Evolutionary conservation across 2,329 filamentous ascomycete genomes (phyloP).

Genomic region (Leptographium wingfieldii): DNA sequence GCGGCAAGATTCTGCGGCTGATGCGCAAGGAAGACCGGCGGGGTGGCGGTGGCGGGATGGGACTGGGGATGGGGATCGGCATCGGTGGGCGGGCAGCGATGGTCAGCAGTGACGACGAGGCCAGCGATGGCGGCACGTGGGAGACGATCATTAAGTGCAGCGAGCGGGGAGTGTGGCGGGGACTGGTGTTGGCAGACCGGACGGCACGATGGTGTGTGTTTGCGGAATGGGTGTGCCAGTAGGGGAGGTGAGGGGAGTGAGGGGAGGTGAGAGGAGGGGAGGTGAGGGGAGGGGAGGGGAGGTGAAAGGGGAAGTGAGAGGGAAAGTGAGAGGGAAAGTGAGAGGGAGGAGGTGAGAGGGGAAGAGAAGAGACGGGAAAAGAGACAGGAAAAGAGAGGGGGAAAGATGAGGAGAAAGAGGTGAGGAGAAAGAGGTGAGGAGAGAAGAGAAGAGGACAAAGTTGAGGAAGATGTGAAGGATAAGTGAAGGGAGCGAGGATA

Average conservation of each 20-base stretch:
- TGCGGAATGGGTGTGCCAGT: slow-evolving; percentile 62
- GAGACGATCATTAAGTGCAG: slow-evolving; percentile 87
- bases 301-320: too few relatives aligned
- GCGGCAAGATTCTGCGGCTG: slow-evolving; percentile 83
- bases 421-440: too few relatives aligned
- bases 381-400: too few relatives aligned
- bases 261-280: not conserved
- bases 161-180: slow-evolving; percentile 69
- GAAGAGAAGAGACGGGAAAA: not conserved
- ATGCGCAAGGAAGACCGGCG: slow-evolving; percentile 66
- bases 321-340: too few relatives aligned
- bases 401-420: not conserved
- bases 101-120: slow-evolving; percentile 36
- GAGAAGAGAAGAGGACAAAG: too few relatives aligned
- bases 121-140: slow-evolving; percentile 63
- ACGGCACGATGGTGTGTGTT: slow-evolving; percentile 88
- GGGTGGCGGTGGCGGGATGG: slow-evolving; percentile 28
- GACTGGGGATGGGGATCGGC: slow-evolving; percentile 24
- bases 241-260: not conserved
- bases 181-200: slow-evolving; percentile 68
- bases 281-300: not conserved
- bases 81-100: slow-evolving; percentile 23
- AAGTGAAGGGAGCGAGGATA: too few relatives aligned
- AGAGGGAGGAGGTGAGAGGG: too few relatives aligned
- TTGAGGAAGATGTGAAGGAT: too few relatives aligned